phyloP scores from a whole-genome alignment of 352 stramenopile species.

The Globisporangium takayamanum region DNA sequence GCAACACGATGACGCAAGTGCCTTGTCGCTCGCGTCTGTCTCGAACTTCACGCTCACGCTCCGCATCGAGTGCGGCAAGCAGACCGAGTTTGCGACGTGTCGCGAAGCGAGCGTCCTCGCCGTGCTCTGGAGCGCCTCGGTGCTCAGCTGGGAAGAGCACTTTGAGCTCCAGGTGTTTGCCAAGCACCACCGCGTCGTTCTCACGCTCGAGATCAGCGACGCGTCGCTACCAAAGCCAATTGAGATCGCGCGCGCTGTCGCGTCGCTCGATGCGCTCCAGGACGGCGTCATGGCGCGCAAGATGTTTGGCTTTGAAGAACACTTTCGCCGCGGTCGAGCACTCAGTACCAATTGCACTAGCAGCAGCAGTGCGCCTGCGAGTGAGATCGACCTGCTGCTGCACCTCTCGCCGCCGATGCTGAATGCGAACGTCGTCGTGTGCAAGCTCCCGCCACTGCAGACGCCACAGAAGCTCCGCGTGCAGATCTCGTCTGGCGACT shows the following conservation, averaged over 20 bases:
- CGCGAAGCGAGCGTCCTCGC: constrained; percentile 35
- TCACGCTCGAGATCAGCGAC: constrained; percentile 47
- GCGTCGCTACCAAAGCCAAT: constrained; percentile 21
- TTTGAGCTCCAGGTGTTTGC: constrained; percentile 48
- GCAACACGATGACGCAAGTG: constrained; percentile 29
- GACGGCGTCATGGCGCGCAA: constrained; percentile 30
- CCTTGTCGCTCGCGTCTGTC: constrained; percentile 1
- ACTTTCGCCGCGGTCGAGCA: constrained; percentile 28
- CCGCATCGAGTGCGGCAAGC: constrained; percentile 38
- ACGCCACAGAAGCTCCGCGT: constrained; percentile 34
- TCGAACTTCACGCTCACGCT: constrained; percentile 40
- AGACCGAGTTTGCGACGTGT: constrained; percentile 36
- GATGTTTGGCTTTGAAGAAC: constrained; percentile 34
- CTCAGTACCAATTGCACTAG: background rate
- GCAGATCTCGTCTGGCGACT: constrained; percentile 60
- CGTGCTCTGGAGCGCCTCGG: constrained; percentile 19
- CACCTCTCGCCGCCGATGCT: constrained; percentile 54
- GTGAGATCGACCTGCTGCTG: constrained; percentile 52
- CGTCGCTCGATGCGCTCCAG: constrained; percentile 28
- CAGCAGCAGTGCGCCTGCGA: background rate
- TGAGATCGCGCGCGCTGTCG: constrained; percentile 38
- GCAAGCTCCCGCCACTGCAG: constrained; percentile 21
- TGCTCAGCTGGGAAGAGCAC: constrained; percentile 58
- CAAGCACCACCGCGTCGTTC: constrained; percentile 23
- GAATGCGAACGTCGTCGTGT: constrained; percentile 31